Percentiles rank a stretch among this genome's conserved stretches.
Conservation (phyloP, 306 rosid species). For the Quercus mongolica region DNA sequence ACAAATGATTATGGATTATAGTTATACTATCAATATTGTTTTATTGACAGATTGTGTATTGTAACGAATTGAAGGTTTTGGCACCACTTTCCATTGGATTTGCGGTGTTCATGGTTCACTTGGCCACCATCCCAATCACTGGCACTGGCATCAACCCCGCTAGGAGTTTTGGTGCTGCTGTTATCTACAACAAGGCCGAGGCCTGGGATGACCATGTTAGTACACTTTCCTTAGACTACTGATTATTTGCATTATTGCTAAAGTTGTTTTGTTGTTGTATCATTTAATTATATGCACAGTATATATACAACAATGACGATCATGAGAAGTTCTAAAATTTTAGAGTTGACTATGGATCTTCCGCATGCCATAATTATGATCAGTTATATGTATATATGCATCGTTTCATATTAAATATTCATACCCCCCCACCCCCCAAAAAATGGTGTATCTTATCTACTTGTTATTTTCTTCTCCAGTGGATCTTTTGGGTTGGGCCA, state of each 20-base stretch:
- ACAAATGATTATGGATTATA: background rate
- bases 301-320: too few species aligned
- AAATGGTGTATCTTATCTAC: too few species aligned
- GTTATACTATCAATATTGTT: background rate
- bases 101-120: slow-evolving; percentile 93
- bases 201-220: slow-evolving; percentile 88
- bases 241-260: background rate
- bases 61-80: slow-evolving; percentile 56
- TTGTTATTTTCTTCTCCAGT: slow-evolving; percentile 41
- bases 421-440: too few species aligned
- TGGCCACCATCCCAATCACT: slow-evolving; percentile 93
- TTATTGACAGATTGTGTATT: slow-evolving; percentile 10
- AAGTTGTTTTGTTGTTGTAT: background rate
- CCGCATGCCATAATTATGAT: too few species aligned
- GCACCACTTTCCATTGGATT: slow-evolving; percentile 97
- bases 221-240: background rate
- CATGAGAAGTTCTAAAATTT: too few species aligned
- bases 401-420: too few species aligned
- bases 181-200: slow-evolving; percentile 45
- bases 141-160: slow-evolving; percentile 97
- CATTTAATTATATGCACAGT: too few species aligned
- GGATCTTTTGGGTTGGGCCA: slow-evolving; percentile 98
- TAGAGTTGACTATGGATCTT: too few species aligned
- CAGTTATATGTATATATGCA: too few species aligned
- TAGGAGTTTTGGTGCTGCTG: slow-evolving; percentile 90